phyloP scores from a whole-genome alignment of 116 monocot genomes.

The Iris pallida region DNA sequence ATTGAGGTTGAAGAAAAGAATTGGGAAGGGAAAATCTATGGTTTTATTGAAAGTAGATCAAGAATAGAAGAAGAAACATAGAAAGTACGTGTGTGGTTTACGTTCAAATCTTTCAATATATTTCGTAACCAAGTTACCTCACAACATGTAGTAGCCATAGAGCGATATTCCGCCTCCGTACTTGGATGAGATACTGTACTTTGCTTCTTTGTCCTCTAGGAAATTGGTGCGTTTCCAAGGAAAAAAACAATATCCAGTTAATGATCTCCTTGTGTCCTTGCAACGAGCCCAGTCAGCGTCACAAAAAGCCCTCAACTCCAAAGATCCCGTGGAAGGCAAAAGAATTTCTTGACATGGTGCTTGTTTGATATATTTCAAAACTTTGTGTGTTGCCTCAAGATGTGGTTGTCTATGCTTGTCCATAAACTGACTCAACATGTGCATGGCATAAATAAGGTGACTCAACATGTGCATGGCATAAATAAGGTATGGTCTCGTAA shows the following conservation, averaged over 20 bases:
- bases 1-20: no score
- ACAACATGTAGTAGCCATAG: not conserved
- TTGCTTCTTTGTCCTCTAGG: slow-evolving; percentile 15
- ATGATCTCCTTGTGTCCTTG: not conserved
- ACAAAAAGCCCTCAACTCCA: not conserved
- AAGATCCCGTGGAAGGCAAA: not conserved
- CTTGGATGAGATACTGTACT: not conserved
- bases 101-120: not conserved
- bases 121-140: not conserved
- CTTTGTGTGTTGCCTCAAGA: not conserved
- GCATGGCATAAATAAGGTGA: no score
- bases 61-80: no score
- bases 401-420: not conserved
- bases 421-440: slow-evolving; percentile 12
- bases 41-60: no score
- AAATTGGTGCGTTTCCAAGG: not conserved
- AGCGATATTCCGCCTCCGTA: slow-evolving; percentile 9
- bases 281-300: slow-evolving; percentile 14
- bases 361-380: slow-evolving; percentile 4
- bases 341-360: slow-evolving; percentile 1
- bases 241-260: not conserved
- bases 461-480: no score
- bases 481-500: not conserved
- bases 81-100: not conserved
- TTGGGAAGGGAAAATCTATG: no score